Evolutionary conservation across 2,329 filamentous ascomycete species (phyloP), one percentile per base, ranked within the genome.

Genomic region (Penicillium palitans): DNA sequence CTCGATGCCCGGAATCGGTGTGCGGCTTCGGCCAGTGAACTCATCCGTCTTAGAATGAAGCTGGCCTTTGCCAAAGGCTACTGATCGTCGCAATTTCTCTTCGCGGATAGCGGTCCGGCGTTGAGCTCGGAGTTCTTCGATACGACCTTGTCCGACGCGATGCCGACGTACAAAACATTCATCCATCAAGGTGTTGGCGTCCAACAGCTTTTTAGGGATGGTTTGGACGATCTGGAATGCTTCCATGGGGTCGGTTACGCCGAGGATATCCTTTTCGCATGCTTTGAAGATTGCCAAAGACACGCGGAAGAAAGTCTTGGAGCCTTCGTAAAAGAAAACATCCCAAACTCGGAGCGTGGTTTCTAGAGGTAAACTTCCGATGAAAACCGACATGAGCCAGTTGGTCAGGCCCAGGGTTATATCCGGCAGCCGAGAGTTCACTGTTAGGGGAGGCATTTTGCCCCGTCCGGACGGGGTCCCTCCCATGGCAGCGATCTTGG

Each of bases 341-440:
- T 98, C 93, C 93, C 93, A 98, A 1, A 97, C 91, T 8, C 93
- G 89, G 19, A 97, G 83, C 0, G 93, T 93, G 19, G 89, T 91
- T 77, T 98, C 93, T 61, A 96, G 92, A 2, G 93, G 93, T 19
- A 98, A 79, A 0, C 91, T 96, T 53, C 93, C 92, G 61, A 97
- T 95, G 74, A 95, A 97, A 68, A 95, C 90, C 49, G 90, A 96
- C 93, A 98, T 97, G 75, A 98, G 96, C 93, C 93, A 98, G 4
- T 93, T 90, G 10, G 93, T 96, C 75, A 95, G 91, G 66, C 92
- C 96, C 6, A 98, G 83, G 0, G 91, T 95, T 64, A 98, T 93
- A 13, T 93, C 93, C 0, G 93, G 93, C 12, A 97, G 83, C 5
- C 89, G 84, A 9, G 76, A 76, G 46, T 74, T 62, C 58, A 78